phyloP scores from a whole-genome alignment of 192 early-diverging fungal genomes.

The Backusella tarrabulga region DNA sequence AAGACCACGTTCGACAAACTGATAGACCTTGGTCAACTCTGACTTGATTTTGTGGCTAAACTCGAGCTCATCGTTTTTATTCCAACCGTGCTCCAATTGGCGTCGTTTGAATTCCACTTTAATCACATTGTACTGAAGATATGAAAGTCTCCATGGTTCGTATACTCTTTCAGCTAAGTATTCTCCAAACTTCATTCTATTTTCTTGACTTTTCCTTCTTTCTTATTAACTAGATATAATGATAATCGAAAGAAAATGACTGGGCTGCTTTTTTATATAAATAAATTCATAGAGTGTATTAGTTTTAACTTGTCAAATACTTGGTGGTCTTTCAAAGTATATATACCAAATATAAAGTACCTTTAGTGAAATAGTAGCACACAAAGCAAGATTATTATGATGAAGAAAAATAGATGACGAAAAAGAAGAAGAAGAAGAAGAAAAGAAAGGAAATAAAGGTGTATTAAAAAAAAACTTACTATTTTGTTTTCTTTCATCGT shows the following conservation, averaged over 20 bases:
- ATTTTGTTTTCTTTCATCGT: neutral
- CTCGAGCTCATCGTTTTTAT: slow-evolving; percentile 76
- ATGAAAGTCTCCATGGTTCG: slow-evolving; percentile 78
- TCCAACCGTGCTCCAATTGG: slow-evolving; percentile 50
- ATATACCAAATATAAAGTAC: neutral
- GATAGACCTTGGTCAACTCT: slow-evolving; percentile 81
- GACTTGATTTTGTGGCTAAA: slow-evolving; percentile 81
- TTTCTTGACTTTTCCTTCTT: neutral
- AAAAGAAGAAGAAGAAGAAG: neutral
- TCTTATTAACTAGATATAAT: neutral
- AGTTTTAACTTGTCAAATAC: neutral
- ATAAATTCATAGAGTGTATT: neutral
- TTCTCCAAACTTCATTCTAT: slow-evolving; percentile 85
- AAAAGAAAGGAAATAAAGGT: neutral
- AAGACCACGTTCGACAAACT: slow-evolving; percentile 66
- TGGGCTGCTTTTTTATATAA: neutral
- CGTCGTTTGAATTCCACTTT: slow-evolving; percentile 50
- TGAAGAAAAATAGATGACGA: neutral
- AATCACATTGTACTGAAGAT: slow-evolving; percentile 78
- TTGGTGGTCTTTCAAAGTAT: neutral
- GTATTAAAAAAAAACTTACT: neutral
- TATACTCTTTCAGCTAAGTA: slow-evolving; percentile 67
- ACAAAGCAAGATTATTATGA: neutral
- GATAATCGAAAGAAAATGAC: neutral
- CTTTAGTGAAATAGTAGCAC: neutral